Evolutionary conservation across 192 early-diverging fungal species (phyloP).

Genomic region (Backusella westeae): DNA sequence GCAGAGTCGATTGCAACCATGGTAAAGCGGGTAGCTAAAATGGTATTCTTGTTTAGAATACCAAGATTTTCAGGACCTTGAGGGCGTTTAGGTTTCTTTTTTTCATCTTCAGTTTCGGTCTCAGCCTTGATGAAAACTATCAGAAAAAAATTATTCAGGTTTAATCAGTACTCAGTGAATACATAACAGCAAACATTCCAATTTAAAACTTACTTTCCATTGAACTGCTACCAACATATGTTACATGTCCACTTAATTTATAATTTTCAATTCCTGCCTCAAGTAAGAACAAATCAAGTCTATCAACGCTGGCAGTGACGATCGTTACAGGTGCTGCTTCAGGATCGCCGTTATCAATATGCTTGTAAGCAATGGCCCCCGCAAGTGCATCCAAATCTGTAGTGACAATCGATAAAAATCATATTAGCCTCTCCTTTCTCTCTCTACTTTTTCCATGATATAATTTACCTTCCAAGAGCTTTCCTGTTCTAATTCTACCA

Average conservation of each 20-base stretch:
- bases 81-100: background rate
- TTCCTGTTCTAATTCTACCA: constrained; percentile 77
- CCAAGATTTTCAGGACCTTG: constrained; percentile 12
- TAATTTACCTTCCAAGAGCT: constrained; percentile 68
- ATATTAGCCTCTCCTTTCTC: background rate
- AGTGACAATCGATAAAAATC: background rate
- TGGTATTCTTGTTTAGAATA: constrained; percentile 39
- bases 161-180: background rate
- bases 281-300: constrained; percentile 74
- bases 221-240: constrained; percentile 88
- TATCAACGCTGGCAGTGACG: constrained; percentile 87
- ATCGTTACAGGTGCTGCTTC: constrained; percentile 62
- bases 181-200: background rate
- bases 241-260: constrained; percentile 79
- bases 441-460: background rate
- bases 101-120: constrained; percentile 27
- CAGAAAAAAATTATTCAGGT: background rate
- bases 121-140: constrained; percentile 67
- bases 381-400: constrained; percentile 77
- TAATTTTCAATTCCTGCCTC: constrained; percentile 67
- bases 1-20: constrained; percentile 85
- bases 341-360: constrained; percentile 48
- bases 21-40: constrained; percentile 80
- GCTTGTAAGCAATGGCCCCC: constrained; percentile 78
- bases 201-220: constrained; percentile 67